Evolutionary conservation across 2,329 filamentous ascomycete genomes (phyloP).

Genomic region (Trichoderma semiorbis): DNA sequence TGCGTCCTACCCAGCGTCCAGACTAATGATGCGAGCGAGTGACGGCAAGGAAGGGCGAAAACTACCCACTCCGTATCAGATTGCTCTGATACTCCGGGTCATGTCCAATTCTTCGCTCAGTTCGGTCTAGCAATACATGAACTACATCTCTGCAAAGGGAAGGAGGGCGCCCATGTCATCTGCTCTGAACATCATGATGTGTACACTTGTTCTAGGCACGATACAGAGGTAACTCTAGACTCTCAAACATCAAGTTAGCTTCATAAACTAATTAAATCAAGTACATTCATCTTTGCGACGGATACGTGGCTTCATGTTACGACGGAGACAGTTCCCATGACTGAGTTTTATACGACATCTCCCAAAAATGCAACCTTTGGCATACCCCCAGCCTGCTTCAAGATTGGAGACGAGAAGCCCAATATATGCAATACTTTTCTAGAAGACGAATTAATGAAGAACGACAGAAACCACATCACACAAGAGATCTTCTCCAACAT

Average conservation of each 20-base stretch:
- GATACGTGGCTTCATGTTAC: background rate
- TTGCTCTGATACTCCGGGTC: background rate
- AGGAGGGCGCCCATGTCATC: background rate
- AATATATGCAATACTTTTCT: background rate
- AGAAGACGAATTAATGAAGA: too few species aligned
- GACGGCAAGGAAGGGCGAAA: background rate
- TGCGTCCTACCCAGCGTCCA: background rate
- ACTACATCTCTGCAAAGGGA: background rate
- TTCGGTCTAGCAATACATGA: background rate
- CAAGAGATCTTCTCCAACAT: background rate
- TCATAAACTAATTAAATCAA: background rate
- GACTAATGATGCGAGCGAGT: background rate
- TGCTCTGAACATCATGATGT: background rate
- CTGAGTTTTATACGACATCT: background rate
- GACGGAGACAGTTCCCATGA: background rate
- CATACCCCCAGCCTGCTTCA: background rate
- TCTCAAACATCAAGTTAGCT: background rate
- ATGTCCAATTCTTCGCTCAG: background rate
- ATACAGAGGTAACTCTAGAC: background rate
- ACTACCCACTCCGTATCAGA: background rate
- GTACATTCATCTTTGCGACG: background rate
- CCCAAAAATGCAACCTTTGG: background rate
- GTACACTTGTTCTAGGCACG: background rate
- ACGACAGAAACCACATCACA: too few species aligned
- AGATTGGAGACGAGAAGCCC: background rate